Evolutionary conservation across 768 basidiomycete species (phyloP).

Genomic region (Trametes punicea): DNA sequence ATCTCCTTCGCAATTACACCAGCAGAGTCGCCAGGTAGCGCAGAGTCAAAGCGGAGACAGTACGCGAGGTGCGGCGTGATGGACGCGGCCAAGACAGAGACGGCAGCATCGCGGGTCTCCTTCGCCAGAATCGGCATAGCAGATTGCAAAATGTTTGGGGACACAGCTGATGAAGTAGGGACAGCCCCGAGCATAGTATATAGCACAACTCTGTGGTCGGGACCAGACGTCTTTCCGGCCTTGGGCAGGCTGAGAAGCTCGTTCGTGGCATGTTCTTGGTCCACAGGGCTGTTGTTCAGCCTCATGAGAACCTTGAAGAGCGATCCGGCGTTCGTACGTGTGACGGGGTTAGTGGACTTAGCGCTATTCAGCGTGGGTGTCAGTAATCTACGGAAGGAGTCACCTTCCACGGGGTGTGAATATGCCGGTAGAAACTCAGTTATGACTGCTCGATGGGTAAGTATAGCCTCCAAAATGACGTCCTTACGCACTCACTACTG

Average conservation of each 20-base stretch:
- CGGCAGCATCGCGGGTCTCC: conserved; percentile 73
- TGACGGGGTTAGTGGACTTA: conserved; percentile 67
- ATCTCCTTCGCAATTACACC: conserved; percentile 68
- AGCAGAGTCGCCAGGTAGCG: conserved; percentile 43
- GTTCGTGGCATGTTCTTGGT: conserved; percentile 45
- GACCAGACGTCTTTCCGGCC: conserved; percentile 79
- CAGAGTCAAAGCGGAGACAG: conserved; percentile 41
- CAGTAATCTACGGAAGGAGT: conserved; percentile 52
- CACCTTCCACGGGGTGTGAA: conserved; percentile 43
- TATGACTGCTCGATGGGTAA: conserved; percentile 39
- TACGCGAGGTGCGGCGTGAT: conserved; percentile 58
- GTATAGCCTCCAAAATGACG: background rate
- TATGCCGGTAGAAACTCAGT: conserved; percentile 57
- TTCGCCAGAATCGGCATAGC: conserved; percentile 53
- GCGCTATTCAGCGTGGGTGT: conserved; percentile 59
- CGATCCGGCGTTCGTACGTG: conserved; percentile 51
- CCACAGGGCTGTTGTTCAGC: conserved; percentile 34
- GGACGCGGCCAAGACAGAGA: conserved; percentile 48
- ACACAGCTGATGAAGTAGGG: conserved; percentile 44
- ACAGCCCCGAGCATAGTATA: conserved; percentile 72
- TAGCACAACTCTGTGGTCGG: conserved; percentile 80
- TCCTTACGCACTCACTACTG: conserved; percentile 44
- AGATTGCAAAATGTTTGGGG: conserved; percentile 43
- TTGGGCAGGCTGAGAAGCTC: conserved; percentile 77
- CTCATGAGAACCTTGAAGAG: conserved; percentile 52